These are phyloP conservation scores for Lactarius trivialis DNA, from an alignment of 768 basidiomycete species.

Conservation along the genomic window DNA sequence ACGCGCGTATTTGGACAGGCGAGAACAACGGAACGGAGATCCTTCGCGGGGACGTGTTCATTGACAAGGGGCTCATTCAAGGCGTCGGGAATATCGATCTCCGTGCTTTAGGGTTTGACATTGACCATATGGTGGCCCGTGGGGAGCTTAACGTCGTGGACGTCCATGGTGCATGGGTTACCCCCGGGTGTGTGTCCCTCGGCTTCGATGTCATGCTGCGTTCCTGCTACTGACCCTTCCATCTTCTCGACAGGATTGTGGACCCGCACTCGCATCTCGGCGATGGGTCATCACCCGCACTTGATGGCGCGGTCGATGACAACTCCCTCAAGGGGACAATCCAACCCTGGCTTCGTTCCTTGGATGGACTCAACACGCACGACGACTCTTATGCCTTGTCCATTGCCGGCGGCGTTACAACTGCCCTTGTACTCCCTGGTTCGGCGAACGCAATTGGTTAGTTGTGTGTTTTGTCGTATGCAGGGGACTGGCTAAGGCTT, in stretches of 20 bases:
- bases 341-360: constrained; percentile 65
- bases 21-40: constrained; percentile 59
- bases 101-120: constrained; percentile 20
- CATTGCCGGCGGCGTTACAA: constrained; percentile 75
- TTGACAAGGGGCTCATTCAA: constrained; percentile 65
- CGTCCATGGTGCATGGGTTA: constrained; percentile 66
- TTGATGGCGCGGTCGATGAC: constrained; percentile 33
- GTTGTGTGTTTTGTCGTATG: neutral
- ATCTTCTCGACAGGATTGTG: constrained; percentile 30
- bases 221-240: neutral
- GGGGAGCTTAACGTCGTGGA: constrained; percentile 44
- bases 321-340: constrained; percentile 40
- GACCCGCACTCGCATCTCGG: constrained; percentile 45
- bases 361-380: constrained; percentile 79
- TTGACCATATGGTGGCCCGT: constrained; percentile 15
- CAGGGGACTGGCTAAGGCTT: neutral
- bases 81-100: constrained; percentile 42
- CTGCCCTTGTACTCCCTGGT: constrained; percentile 69
- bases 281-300: constrained; percentile 28
- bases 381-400: constrained; percentile 69
- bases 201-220: neutral
- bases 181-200: constrained; percentile 46
- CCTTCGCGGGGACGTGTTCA: constrained; percentile 54
- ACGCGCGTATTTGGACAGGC: constrained; percentile 85
- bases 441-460: constrained; percentile 36